Percentiles rank a stretch among this genome's conserved stretches.
phyloP scores from a whole-genome alignment of 2,329 filamentous ascomycete genomes.

The Stachybotrys chartarum region DNA sequence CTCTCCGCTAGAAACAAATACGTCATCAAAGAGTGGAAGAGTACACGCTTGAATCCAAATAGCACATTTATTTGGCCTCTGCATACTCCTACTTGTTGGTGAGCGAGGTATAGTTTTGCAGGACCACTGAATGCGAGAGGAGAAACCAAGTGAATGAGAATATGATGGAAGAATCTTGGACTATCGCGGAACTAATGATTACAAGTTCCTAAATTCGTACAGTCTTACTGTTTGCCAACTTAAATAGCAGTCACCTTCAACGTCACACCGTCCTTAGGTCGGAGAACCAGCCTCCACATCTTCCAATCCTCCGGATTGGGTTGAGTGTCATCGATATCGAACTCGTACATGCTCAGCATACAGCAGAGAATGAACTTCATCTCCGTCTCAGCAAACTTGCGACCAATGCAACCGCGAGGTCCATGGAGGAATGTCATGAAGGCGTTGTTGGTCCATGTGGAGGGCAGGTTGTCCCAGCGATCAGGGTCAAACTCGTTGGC shows the following conservation, averaged over 20 bases:
- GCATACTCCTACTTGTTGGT: too few species aligned
- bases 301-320: background rate
- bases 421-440: slow-evolving; percentile 24
- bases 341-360: slow-evolving; percentile 1
- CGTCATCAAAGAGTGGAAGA: too few species aligned
- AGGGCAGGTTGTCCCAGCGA: slow-evolving; percentile 30
- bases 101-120: too few species aligned
- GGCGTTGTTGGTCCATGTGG: slow-evolving; percentile 26
- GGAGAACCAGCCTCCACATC: slow-evolving; percentile 1
- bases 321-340: background rate
- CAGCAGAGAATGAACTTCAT: slow-evolving; percentile 18
- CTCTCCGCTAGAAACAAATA: too few species aligned
- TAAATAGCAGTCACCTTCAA: background rate
- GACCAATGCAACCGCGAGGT: slow-evolving; percentile 19
- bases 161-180: too few species aligned
- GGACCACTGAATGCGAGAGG: too few species aligned
- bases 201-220: background rate
- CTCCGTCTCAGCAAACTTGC: slow-evolving; percentile 22
- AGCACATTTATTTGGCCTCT: too few species aligned
- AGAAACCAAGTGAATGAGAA: too few species aligned
- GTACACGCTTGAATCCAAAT: too few species aligned
- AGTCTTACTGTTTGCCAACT: background rate
- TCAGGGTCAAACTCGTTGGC: slow-evolving; percentile 33
- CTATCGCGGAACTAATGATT: too few species aligned
- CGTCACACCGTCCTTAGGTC: slow-evolving; percentile 1